Base-by-base conservation (phyloP, 78 protist genomes). In the Polysphondylium violaceum region DNA sequence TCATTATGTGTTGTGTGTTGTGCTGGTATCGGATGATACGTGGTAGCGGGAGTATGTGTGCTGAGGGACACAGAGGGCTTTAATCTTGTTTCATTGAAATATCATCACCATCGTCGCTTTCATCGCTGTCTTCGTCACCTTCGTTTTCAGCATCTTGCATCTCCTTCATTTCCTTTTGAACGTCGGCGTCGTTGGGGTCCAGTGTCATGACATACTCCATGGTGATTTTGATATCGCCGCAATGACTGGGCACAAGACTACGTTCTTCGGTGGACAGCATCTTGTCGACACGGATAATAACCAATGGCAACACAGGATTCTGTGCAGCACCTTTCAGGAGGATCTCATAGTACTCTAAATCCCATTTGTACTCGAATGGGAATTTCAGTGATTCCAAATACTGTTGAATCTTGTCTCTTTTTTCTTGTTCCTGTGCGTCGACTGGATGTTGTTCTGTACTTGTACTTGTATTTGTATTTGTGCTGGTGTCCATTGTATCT, bases 201-300 rank as follows among this genome's bases (percentile, higher is more conserved):
- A 65, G n/a, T 38, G 51, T 65, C 73, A 65, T 65, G 11, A 65
- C 73, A 38, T 65, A 65, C 16, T 65, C 73, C 73, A 65, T 65
- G 11, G 33, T 44, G n/a, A 65, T 65, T 65, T 51, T 65, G 40
- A 38, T 36, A 65, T 65, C 40, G 25, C 40, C 73, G 17, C 21
- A 65, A 7, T 25, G 19, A n/a, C 25, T n/a, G 7, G 73, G 73
- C n/a, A 65, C 40, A 44, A 38, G 33, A 29, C 41, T 6, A n/a
- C 73, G 33, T 38, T 65, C 73, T 65, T 65, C 73, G 19, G 23
- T 33, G 19, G 73, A 38, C 40, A 65, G n/a, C 73, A 65, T 65
- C 40, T 12, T 65, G 23, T 65, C 73, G 1, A 65, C 73, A 65
- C 73, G 33, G 2, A 65, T 65, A 38, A 65, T 51, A 21, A 65